Evolutionary conservation across 2,329 filamentous ascomycete genomes (phyloP), one percentile per base, ranked within the genome.

Genomic region (Madurella mycetomatis): DNA sequence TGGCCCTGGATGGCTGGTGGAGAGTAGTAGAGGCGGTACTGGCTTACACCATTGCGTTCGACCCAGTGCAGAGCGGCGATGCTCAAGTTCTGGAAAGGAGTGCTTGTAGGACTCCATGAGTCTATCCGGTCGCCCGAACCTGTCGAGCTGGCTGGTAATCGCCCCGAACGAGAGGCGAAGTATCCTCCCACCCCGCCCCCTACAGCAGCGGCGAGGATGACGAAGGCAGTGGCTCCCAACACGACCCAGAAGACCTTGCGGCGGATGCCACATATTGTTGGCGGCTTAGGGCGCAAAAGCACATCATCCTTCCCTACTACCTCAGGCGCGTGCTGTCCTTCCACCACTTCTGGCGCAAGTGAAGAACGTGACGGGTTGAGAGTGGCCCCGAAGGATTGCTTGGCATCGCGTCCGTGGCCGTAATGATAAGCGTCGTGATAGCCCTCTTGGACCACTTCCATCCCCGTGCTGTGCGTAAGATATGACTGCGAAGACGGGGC

Each of bases 241-340:
- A 49, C 11, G n/a, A 56, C 37, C 54, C 45, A 56, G 37, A 56
- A 49, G 17, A 40, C 12, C 19, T 41, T 56, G 34, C 49, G 54
- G 34, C 49, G 44, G 25, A 56, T 37, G 17, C 54, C 54, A 30
- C 54, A 56, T 52, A 56, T 49, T 45, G 32, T 49, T 16, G 31
- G 41, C 30, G 19, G 17, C 9, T 25, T 31, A 9, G 44, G 19
- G 4, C 25, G 19, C 16, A n/a, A 25, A 46, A 25, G 34, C 4
- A 25, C 7, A 25, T 25, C 7, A 3, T 25, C 7, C 7, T 25
- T 7, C 25, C 7, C 25, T 4, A 7, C 25, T 25, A 37, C 34
- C 34, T 11, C 11, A 9, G 34, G 34, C 34, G 13, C 34, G 13
- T 11, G 34, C 34, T 37, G 34, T 37, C 34, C 34, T 37, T 4